phyloP scores from a whole-genome alignment of 2,329 filamentous ascomycete species.

The Trichocomaceae sp. region DNA sequence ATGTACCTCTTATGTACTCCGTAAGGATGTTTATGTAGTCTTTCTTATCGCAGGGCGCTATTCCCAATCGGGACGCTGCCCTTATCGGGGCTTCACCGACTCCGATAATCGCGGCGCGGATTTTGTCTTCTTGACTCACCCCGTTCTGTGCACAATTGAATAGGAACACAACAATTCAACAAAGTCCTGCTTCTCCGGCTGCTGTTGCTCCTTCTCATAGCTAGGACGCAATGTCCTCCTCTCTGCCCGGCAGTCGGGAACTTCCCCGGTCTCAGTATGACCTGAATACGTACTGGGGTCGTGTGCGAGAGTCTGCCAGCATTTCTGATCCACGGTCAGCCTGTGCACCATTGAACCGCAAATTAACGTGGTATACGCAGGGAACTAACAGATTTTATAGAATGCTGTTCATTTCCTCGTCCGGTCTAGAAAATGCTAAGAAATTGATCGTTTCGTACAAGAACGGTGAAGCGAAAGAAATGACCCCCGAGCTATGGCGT shows the following conservation, averaged over 20 bases:
- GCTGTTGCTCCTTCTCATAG: not conserved
- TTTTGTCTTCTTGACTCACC: constrained; percentile 17
- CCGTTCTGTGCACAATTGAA: not conserved
- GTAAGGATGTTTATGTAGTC: not conserved
- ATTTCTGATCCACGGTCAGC: constrained; percentile 87
- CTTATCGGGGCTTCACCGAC: constrained; percentile 27
- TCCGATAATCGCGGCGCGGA: constrained; percentile 20
- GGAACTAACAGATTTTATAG: constrained; percentile 45
- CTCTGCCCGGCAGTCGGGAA: constrained; percentile 63
- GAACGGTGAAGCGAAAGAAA: constrained; percentile 65
- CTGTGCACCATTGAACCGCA: not conserved
- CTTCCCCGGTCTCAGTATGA: constrained; percentile 90
- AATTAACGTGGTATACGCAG: not conserved
- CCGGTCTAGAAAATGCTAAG: constrained; percentile 82
- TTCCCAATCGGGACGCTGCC: not conserved
- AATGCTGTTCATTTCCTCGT: constrained; percentile 71
- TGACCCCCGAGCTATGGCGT: constrained; percentile 87
- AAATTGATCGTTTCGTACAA: constrained; percentile 76
- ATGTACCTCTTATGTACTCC: too few relatives aligned
- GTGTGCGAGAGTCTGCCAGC: constrained; percentile 80
- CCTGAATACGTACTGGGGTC: constrained; percentile 87
- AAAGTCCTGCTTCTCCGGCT: constrained; percentile 14
- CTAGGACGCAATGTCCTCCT: constrained; percentile 49
- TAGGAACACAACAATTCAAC: not conserved
- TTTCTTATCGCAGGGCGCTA: constrained; percentile 1